Base-by-base conservation (phyloP, 2,329 filamentous ascomycete species). In the Thelonectria rubi region DNA sequence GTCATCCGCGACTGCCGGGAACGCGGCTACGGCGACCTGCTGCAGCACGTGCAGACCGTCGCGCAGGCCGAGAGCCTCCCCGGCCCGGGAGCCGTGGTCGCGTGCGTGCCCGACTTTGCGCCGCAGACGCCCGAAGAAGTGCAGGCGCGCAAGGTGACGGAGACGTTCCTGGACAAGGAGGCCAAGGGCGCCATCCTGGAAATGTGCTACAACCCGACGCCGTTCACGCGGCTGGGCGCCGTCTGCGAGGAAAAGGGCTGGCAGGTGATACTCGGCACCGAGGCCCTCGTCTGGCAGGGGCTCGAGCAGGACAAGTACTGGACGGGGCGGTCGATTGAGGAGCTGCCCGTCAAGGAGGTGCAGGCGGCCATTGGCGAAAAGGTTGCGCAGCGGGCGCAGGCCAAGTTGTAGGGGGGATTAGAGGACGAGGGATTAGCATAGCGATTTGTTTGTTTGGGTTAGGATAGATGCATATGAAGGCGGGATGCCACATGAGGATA, bases 161-260 rank as follows among this genome's bases (percentile, higher is more conserved):
- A 86, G 69, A 74, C 79, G 3, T 83, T 82, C 49, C 66, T 83
- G 11, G 59, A 64, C 32, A 80, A 80, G 74, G 72, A 80, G 15
- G 77, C 84, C 63, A 89, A 90, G 76, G 91, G 90, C 7, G 87
- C 87, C 7, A 85, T 94, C 58, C 75, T 94, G 62, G 91, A 94
- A 76, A 94, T 94, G 91, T 93, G 91, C 80, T 94, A 94, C 74
- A 91, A 93, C 73, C 91, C 91, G 0, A 80, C 82, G 3, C 88
- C 90, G 0, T 88, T 85, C 74, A 94, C 91, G 0, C 81, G 84
- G 66, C 84, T 93, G 50, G 87, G 86, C 1, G 83, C 81, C 45
- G 69, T 93, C 43, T 86, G 88, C 0, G 82, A 86, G 69, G 76
- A 78, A 3, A 80, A 81, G 10, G 88, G 88, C 0, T 93, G 91